A percentile compares a stretch with the other conserved stretches of the same genome.
phyloP scores from a whole-genome alignment of 768 basidiomycete genomes.

The Porphyrellus cyaneotinctus region DNA sequence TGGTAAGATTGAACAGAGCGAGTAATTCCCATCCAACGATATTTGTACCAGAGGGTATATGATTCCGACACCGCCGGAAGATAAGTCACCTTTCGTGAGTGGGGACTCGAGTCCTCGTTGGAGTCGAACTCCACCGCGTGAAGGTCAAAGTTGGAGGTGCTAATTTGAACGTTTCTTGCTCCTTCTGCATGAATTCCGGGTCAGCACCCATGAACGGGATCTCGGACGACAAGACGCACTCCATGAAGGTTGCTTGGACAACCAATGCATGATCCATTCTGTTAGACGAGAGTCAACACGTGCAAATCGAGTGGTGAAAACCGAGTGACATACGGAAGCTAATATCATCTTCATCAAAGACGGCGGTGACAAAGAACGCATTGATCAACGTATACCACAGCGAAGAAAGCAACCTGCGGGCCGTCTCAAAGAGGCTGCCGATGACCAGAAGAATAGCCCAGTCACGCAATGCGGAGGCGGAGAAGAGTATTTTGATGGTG shows the following conservation, averaged over 20 bases:
- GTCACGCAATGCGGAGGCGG: constrained; percentile 53
- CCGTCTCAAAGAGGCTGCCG: constrained; percentile 58
- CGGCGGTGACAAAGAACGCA: constrained; percentile 60
- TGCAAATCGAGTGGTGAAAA: not conserved
- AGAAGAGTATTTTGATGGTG: constrained; percentile 43
- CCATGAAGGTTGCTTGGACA: constrained; percentile 61
- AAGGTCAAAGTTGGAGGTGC: constrained; percentile 38
- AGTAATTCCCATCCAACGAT: constrained; percentile 29
- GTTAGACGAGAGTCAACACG: not conserved
- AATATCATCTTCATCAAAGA: constrained; percentile 55
- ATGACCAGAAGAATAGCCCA: constrained; percentile 62
- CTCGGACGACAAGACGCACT: constrained; percentile 30
- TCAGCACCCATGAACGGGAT: not conserved
- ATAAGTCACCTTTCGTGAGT: constrained; percentile 32
- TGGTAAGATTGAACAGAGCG: constrained; percentile 18
- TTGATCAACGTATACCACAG: constrained; percentile 43
- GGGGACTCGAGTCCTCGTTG: constrained; percentile 19
- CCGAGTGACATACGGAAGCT: constrained; percentile 44
- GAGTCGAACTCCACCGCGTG: constrained; percentile 22
- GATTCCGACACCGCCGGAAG: constrained; percentile 32
- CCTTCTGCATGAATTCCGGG: constrained; percentile 17
- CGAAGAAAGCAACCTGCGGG: constrained; percentile 43
- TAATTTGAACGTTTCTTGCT: constrained; percentile 50
- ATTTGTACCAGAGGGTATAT: constrained; percentile 34
- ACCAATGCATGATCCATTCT: constrained; percentile 75